phyloP scores from a whole-genome alignment of 345 rosid genomes.

The Erodium maritimum region DNA sequence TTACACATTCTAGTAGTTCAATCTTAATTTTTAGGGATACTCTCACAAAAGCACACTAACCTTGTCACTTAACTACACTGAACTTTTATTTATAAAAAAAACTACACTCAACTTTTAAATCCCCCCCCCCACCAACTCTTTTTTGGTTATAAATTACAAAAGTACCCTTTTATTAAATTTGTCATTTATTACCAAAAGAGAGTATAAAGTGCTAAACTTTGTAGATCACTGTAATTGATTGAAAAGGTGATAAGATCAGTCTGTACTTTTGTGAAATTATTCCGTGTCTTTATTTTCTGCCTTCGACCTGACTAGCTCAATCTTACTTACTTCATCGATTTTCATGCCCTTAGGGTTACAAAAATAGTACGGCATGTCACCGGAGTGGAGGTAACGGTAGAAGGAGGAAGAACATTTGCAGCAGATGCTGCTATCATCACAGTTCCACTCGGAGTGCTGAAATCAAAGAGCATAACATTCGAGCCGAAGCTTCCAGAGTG shows the following conservation, averaged over 20 bases:
- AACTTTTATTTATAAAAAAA: no score
- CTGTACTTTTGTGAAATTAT: no score
- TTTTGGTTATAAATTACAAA: no score
- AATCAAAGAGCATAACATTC: slow-evolving; percentile 47
- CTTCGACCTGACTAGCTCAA: slow-evolving; percentile 1
- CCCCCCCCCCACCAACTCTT: no score
- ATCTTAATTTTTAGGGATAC: background rate
- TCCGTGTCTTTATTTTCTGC: background rate
- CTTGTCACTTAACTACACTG: no score
- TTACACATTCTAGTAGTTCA: background rate
- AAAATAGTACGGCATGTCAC: slow-evolving; percentile 49
- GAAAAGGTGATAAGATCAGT: no score
- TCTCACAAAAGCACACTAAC: no score
- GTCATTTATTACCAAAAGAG: no score
- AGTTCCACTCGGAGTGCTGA: slow-evolving; percentile 82
- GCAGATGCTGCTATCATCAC: slow-evolving; percentile 81
- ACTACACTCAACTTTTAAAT: no score
- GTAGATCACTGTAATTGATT: no score
- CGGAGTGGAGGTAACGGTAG: slow-evolving; percentile 75
- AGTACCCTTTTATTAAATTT: no score
- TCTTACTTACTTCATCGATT: background rate
- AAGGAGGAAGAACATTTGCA: slow-evolving; percentile 50
- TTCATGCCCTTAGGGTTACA: slow-evolving; percentile 43
- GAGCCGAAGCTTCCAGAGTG: slow-evolving; percentile 88
- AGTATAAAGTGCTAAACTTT: no score